Base-by-base conservation (phyloP, 2,329 filamentous ascomycete species). In the Nectriaceae sp. region DNA sequence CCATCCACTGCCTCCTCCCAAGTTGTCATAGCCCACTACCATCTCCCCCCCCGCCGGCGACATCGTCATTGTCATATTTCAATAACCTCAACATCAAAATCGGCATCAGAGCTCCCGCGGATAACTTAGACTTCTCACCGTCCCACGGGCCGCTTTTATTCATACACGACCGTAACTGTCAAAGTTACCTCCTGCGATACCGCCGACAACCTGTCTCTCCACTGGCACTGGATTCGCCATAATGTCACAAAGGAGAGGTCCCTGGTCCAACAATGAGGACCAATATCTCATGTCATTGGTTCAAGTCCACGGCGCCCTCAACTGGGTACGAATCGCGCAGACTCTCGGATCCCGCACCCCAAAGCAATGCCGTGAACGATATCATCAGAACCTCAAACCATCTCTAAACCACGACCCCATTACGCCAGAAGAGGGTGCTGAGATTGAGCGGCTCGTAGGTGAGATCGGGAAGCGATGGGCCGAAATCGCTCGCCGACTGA, bases 311-410 rank as follows among this genome's bases (percentile, higher is more conserved):
- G 89, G 89, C 24, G 33, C 18, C 24, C 80, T 88, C 67, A 94
- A 96, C 78, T 97, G 93, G 93, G 90, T 96, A 13, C 82, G 84
- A 56, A 95, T 97, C 63, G 85, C 92, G 22, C 75, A 85, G 46
- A 78, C 85, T 57, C 85, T 97, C 62, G 79, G 82, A 50, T 85
- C 88, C 21, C 83, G 93, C 54, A 90, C 90, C 20, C 88, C 93
- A 44, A 97, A 97, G 75, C 93, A 97, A 74, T 97, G 93, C 70
- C 85, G 93, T 49, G 93, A 97, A 74, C 82, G 93, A 40, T 97
- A 89, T 65, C 90, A 96, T 66, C 93, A 97, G 65, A 96, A 97
- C 68, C 78, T 97, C 39, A 96, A 90, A 69, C 86, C 87, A 1
- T 74, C 77, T 2, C 74, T 92, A 31, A 88, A 88, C 66, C 87